Evolutionary conservation across 768 basidiomycete species (phyloP).

Genomic region (Leccinum subgranulosum): DNA sequence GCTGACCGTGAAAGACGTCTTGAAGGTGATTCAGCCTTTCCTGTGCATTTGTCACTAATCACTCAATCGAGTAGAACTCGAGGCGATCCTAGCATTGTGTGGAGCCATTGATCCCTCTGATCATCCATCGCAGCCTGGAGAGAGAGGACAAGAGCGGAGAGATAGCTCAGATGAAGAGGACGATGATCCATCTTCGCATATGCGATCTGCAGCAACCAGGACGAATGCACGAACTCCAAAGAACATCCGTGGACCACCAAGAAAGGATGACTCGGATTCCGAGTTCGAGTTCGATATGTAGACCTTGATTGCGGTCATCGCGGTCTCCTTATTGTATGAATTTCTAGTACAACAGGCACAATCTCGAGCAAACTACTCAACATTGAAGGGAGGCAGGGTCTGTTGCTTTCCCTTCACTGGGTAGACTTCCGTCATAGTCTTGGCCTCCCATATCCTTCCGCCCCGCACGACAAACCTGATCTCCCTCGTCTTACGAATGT

Average conservation of each 20-base stretch:
- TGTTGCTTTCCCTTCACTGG: conserved; percentile 59
- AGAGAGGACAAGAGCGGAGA: conserved; percentile 32
- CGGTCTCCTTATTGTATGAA: background rate
- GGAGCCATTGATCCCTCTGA: conserved; percentile 63
- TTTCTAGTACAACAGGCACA: background rate
- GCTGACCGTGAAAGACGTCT: conserved; percentile 71
- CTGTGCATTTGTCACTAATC: background rate
- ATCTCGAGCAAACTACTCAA: conserved; percentile 27
- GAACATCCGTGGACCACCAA: conserved; percentile 49
- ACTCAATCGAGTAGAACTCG: conserved; percentile 50
- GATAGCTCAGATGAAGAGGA: conserved; percentile 47
- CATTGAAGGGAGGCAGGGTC: conserved; percentile 57
- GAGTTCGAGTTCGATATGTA: conserved; percentile 77
- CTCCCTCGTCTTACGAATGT: conserved; percentile 48
- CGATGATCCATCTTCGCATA: conserved; percentile 48
- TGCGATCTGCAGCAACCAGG: conserved; percentile 56
- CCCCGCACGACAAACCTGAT: conserved; percentile 59
- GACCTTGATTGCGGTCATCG: conserved; percentile 3
- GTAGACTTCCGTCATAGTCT: conserved; percentile 68
- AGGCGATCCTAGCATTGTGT: conserved; percentile 62
- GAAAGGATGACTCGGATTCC: conserved; percentile 70
- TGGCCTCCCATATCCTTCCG: conserved; percentile 68
- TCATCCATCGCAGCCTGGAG: conserved; percentile 31
- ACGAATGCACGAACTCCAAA: conserved; percentile 49
- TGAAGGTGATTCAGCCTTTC: conserved; percentile 56